Evolutionary conservation across 495 filamentous ascomycete species (phyloP), one percentile per base, ranked within the genome.

Genomic region (Penicillium cataractarum): DNA sequence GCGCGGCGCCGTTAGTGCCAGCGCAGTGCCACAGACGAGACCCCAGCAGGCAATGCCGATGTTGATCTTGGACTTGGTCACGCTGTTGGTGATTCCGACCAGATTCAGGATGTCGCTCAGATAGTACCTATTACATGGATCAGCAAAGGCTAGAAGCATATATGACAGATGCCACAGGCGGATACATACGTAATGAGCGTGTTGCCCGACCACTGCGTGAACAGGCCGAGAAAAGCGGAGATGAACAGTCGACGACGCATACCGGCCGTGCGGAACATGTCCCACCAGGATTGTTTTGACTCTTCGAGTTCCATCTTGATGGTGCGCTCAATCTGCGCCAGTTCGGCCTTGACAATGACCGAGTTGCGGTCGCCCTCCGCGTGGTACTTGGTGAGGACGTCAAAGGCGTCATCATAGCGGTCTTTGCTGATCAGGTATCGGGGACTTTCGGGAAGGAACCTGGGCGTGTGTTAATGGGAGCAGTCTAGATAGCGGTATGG

Each of bases 181-280:
- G 6, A 60, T 64, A 21, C 63, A 60, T 67, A 82, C 65, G 85
- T 86, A 51, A 88, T 86, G 46, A 88, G 73, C 12, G 83, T 86
- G 67, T 89, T 89, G 24, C 87, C 86, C 39, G 84, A 86, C 78
- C 85, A 87, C 66, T 90, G 86, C 0, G 84, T 85, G 71, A 89
- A 88, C 7, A 89, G 66, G 6, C 86, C 84, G 15, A 89, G 74
- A 57, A 84, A 81, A 8, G 82, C 78, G 4, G 80, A 79, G 64
- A 89, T 83, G 29, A 88, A 61, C 7, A 87, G 74, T 44, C 86
- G 83, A 50, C 82, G 80, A 12, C 80, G 74, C 73, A 85, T 89
- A 24, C 84, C 86, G 0, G 78, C 42, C 0, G 82, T 83, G 10
- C 71, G 73, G 61, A 89, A 70, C 74, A 87, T 74, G 59, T 88